These are phyloP conservation scores for Exophiala lecanii-corni DNA, from an alignment of 2,329 filamentous ascomycete genomes.

Conservation along the genomic window DNA sequence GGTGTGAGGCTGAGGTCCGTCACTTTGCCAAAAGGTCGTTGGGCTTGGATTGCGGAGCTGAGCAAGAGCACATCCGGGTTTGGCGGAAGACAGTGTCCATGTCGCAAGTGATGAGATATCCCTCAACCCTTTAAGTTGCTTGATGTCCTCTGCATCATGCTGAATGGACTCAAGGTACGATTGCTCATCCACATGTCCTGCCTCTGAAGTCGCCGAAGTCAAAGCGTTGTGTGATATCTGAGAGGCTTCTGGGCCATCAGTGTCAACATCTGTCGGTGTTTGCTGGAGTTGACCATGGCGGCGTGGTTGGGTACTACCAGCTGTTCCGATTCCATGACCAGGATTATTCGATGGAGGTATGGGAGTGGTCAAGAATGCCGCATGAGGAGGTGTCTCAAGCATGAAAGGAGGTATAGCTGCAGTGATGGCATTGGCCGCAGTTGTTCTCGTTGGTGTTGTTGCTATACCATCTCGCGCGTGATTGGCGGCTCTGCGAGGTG, in stretches of 20 bases:
- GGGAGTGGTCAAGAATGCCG: conserved; percentile 27
- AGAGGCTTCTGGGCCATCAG: conserved; percentile 11
- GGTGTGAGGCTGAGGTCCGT: conserved; percentile 61
- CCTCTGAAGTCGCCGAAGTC: conserved; percentile 16
- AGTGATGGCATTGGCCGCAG: conserved; percentile 24
- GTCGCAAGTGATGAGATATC: conserved; percentile 63
- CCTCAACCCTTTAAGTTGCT: conserved; percentile 39
- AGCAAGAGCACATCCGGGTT: conserved; percentile 58
- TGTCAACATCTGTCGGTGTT: conserved; percentile 17
- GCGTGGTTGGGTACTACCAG: conserved; percentile 14
- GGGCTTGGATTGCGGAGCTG: conserved; percentile 56
- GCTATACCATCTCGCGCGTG: conserved; percentile 15
- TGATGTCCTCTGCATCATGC: conserved; percentile 23
- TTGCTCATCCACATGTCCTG: conserved; percentile 18
- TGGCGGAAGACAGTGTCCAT: conserved; percentile 60
- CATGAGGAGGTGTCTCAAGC: conserved; percentile 29
- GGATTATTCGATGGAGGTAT: conserved; percentile 21
- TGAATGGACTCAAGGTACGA: conserved; percentile 24
- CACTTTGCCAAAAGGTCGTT: conserved; percentile 60
- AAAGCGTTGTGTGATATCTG: conserved; percentile 19
- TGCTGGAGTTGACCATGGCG: conserved; percentile 15
- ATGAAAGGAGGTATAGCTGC: conserved; percentile 29
- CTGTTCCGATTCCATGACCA: conserved; percentile 20
- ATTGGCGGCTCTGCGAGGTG: conserved; percentile 22
- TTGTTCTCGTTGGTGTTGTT: conserved; percentile 24